Percentiles rank a stretch among this genome's conserved stretches.
Evolutionary conservation across 768 basidiomycete species (phyloP).

Genomic region (Rickenella mellea): DNA sequence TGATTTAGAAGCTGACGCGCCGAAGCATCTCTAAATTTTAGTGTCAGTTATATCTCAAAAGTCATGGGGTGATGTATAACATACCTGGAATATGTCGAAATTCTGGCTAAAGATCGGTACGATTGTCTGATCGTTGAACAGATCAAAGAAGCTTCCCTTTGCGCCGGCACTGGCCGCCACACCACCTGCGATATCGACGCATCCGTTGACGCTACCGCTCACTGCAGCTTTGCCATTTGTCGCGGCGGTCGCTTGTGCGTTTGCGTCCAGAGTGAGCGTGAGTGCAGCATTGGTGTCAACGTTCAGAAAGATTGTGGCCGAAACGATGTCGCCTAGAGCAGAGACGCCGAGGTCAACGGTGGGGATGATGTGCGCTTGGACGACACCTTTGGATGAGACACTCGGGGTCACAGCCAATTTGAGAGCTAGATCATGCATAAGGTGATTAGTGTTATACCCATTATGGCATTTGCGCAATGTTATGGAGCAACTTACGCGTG

Average conservation of each 20-base stretch:
- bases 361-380: slow-evolving; percentile 42
- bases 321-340: slow-evolving; percentile 26
- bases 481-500: slow-evolving; percentile 27
- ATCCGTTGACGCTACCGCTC: slow-evolving; percentile 28
- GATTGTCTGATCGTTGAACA: slow-evolving; percentile 25
- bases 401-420: slow-evolving; percentile 30
- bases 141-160: slow-evolving; percentile 27
- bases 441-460: neutral
- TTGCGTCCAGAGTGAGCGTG: neutral
- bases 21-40: neutral
- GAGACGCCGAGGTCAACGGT: slow-evolving; percentile 32
- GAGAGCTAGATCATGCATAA: slow-evolving; percentile 25
- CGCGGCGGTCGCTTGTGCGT: neutral
- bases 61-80: neutral
- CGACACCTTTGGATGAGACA: slow-evolving; percentile 28
- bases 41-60: neutral
- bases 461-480: neutral
- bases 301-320: slow-evolving; percentile 31
- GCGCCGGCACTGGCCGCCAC: slow-evolving; percentile 32
- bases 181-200: slow-evolving; percentile 24
- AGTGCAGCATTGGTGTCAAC: neutral
- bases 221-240: neutral
- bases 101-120: slow-evolving; percentile 26
- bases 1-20: neutral
- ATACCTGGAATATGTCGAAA: slow-evolving; percentile 25